A percentile compares a stretch with the other conserved stretches of the same genome.
These are phyloP conservation scores for Aspergillus neotritici DNA, from an alignment of 2,329 filamentous ascomycete species.

Conservation along the genomic window DNA sequence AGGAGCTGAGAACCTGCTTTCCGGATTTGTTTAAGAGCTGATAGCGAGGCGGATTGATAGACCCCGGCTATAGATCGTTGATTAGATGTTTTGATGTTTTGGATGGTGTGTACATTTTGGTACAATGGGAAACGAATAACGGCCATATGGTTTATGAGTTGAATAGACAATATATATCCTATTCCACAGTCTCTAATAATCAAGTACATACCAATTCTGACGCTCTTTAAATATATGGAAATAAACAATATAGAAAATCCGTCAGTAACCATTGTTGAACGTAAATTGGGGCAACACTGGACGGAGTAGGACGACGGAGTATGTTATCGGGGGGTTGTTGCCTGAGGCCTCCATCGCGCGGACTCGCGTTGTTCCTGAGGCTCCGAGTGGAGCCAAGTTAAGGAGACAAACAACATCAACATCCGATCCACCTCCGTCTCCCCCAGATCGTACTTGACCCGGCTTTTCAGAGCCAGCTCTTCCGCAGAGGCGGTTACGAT, in stretches of 20 bases:
- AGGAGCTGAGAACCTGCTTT: conserved; percentile 69
- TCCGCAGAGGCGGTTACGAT: conserved; percentile 9
- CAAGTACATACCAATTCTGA: too few relatives aligned
- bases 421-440: conserved; percentile 6
- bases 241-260: too few relatives aligned
- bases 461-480: conserved; percentile 4
- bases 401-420: conserved; percentile 13
- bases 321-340: conserved; percentile 1
- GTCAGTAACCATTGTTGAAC: too few relatives aligned
- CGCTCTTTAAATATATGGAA: too few relatives aligned
- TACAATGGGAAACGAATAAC: too few relatives aligned
- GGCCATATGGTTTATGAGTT: not conserved
- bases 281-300: too few relatives aligned
- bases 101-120: conserved; percentile 3
- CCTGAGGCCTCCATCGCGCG: conserved; percentile 11
- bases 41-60: conserved; percentile 5
- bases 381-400: conserved; percentile 8
- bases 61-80: conserved; percentile 3
- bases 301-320: conserved; percentile 1
- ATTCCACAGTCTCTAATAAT: not conserved
- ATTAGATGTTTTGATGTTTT: conserved; percentile 1
- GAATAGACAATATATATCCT: not conserved
- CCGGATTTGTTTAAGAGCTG: conserved; percentile 73
- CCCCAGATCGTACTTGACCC: conserved; percentile 2
- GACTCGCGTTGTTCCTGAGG: conserved; percentile 13